A percentile compares a stretch with the other conserved stretches of the same genome.
Conservation (phyloP, 768 basidiomycete genomes). For the Leucocoprinus sp. region DNA sequence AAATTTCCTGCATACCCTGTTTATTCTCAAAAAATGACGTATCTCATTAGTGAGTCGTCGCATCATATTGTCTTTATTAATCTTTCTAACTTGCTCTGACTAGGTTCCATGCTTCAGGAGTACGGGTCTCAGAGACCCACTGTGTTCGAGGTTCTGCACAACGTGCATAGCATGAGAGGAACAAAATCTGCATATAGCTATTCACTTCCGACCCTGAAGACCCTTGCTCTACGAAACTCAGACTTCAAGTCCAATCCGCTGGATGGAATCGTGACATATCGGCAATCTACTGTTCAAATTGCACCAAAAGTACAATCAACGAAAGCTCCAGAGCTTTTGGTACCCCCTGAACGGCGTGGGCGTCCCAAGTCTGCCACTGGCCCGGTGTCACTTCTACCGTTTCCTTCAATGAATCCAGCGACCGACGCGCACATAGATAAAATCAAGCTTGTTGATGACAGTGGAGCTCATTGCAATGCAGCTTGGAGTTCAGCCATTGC, state of each 20-base stretch:
- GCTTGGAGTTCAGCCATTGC: conserved; percentile 8
- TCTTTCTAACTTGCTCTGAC: conserved; percentile 11
- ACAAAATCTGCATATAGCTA: conserved; percentile 79
- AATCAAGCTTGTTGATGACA: conserved; percentile 27
- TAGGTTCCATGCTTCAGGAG: conserved; percentile 90
- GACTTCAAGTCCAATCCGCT: conserved; percentile 22
- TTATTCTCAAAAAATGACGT: conserved; percentile 78
- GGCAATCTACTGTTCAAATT: conserved; percentile 1
- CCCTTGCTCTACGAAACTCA: conserved; percentile 31
- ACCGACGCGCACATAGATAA: conserved; percentile 10
- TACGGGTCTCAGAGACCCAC: conserved; percentile 80
- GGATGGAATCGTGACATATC: conserved; percentile 10
- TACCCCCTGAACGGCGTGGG: conserved; percentile 5
- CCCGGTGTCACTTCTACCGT: neutral
- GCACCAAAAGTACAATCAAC: conserved; percentile 4
- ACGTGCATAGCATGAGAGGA: conserved; percentile 81
- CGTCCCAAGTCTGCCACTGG: conserved; percentile 2
- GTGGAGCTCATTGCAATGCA: conserved; percentile 19
- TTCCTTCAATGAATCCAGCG: neutral
- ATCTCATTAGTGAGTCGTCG: conserved; percentile 62
- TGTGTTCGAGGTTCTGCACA: conserved; percentile 77
- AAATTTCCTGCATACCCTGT: conserved; percentile 83
- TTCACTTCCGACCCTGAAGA: conserved; percentile 40
- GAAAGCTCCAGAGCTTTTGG: neutral
- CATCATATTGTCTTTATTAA: conserved; percentile 5